These are phyloP conservation scores for Papilionanthe hybrid DNA, from an alignment of 116 monocot genomes.

Conservation along the genomic window DNA sequence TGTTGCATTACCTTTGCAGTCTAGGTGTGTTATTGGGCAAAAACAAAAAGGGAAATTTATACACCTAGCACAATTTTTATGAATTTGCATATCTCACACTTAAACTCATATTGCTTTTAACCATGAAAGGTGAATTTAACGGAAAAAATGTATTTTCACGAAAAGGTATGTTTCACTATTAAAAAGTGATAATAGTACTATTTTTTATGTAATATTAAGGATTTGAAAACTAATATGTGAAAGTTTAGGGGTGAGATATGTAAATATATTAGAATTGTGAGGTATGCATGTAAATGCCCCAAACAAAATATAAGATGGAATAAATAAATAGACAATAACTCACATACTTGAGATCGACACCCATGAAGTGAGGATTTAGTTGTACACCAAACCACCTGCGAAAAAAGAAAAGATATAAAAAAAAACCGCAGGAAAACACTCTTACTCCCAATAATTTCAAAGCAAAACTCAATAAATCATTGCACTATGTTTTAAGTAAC, in stretches of 20 bases:
- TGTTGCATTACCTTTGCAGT: not conserved
- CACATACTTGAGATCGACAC: slow-evolving; percentile 95
- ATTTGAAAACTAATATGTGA: no score
- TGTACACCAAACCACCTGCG: slow-evolving; percentile 95
- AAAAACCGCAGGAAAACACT: not conserved
- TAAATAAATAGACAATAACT: slow-evolving; percentile 2
- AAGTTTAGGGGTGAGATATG: no score
- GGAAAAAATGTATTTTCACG: no score
- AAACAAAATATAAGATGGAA: not conserved
- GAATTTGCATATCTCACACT: no score
- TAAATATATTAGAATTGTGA: no score
- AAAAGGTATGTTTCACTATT: no score
- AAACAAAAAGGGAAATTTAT: not conserved
- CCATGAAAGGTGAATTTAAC: no score
- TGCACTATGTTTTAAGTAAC: not conserved
- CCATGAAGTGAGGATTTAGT: slow-evolving; percentile 88
- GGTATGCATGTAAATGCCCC: no score
- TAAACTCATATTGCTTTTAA: no score
- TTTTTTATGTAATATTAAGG: no score
- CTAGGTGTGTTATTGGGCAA: not conserved
- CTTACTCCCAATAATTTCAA: not conserved
- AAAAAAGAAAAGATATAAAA: not conserved
- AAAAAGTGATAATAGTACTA: no score
- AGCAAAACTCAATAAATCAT: not conserved
- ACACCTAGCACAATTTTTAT: no score